These are phyloP conservation scores for Cutaneotrichosporon sp. DNA, from an alignment of 1,284 basidiomycete species.

Conservation along the genomic window DNA sequence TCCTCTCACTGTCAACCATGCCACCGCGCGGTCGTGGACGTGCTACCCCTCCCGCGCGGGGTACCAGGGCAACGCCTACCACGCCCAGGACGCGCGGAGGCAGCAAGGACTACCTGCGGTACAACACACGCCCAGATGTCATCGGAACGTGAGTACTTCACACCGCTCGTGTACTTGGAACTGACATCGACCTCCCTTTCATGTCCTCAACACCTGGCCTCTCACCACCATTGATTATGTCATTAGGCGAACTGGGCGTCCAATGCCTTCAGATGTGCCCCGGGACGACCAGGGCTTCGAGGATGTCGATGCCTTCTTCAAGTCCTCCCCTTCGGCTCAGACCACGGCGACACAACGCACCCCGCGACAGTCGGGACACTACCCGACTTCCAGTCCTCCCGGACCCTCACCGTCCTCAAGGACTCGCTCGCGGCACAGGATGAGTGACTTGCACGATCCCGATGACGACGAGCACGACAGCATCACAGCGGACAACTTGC, in stretches of 20 bases:
- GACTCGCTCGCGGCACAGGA: constrained; percentile 1
- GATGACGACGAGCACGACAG: constrained; percentile 51
- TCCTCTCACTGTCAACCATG: constrained; percentile 3
- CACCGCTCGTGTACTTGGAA: not conserved
- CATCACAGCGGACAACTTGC: constrained; percentile 57
- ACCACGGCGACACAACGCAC: not conserved
- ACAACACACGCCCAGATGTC: constrained; percentile 40
- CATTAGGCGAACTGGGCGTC: constrained; percentile 35
- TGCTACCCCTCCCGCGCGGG: no score
- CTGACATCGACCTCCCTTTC: not conserved
- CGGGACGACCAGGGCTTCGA: constrained; percentile 79
- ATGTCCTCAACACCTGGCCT: not conserved
- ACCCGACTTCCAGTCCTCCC: not conserved
- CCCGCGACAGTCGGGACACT: not conserved
- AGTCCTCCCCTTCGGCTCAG: constrained; percentile 29
- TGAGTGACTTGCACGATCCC: constrained; percentile 36
- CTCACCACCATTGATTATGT: not conserved
- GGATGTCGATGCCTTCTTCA: constrained; percentile 67
- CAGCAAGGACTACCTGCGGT: constrained; percentile 29
- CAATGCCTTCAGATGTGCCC: constrained; percentile 54
- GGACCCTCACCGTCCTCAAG: not conserved
- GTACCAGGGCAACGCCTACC: not conserved
- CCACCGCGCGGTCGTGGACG: constrained; percentile 3
- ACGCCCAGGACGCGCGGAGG: constrained; percentile 15
- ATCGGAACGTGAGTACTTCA: constrained; percentile 42